Base-by-base conservation (phyloP, 75 land plant species). In the Cupressus sempervirens region DNA sequence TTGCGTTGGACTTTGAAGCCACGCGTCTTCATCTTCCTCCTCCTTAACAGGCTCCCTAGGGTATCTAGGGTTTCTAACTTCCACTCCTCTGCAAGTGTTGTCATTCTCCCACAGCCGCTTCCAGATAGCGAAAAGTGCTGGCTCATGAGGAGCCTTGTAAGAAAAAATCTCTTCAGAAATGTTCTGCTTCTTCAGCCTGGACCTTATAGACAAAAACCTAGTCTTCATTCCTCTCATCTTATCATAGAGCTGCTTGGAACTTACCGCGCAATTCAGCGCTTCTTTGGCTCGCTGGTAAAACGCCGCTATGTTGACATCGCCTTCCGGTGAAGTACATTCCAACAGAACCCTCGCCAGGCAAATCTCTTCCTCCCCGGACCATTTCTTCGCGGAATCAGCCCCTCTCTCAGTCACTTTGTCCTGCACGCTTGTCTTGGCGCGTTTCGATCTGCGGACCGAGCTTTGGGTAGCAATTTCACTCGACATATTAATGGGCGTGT, bases 201-300 rank as follows among this genome's bases (percentile, higher is more conserved):
- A 32, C 18, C 35, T 32, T 16, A 82, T 82, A 7, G 56, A 15
- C 83, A 52, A 32, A 35, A 82, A 82, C 35, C 83, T 14, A 4
- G 40, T 4, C 38, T 46, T 30, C 83, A 82, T 82, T 7, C 16
- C 4, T 38, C 65, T 50, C 83, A 82, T 82, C 83, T 35, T 82
- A 3, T 82, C 83, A 9, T 82, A 82, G 29, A 82, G 20, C 83
- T 82, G 83, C 35, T 32, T 70, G 3, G 38, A 8, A 30, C 9
- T n/a, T 13, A 34, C 26, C 9, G 7, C n/a, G 6, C 0, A 14
- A 15, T 50, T 38, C 12, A 82, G 65, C 36, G 56, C 34, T 35
- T 82, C 83, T 10, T 53, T 48, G 0, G 62, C 83, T 48, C 83
- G 83, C 58, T 29, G 30, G 34, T 82, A 82, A 46, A 52, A 82